Evolutionary conservation across 345 rosid genomes (phyloP), one percentile per base, ranked within the genome.

Genomic region (Lumnitzera racemosa): DNA sequence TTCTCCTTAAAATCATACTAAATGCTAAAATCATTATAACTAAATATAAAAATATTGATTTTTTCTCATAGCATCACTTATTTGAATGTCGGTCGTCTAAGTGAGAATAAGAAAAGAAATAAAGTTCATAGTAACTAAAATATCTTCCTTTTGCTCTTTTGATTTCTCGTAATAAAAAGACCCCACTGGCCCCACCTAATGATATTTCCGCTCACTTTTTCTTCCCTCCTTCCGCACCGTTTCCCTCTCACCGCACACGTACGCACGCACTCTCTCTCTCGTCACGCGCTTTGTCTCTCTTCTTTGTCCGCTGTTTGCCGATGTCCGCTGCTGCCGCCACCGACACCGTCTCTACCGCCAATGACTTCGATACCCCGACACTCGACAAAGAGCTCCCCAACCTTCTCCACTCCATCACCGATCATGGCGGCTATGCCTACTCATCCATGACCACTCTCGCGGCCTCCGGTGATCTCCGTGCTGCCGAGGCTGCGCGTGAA

Each of bases 401-500:
- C 51, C 83, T 89, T 43, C 72, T 92, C 68, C 88, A 84, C 23
- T 59, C 89, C 46, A 78, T 92, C 55, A 69, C 83, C n/a, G 76
- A 77, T 65, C 83, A 87, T 61, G 96, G 97, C 49, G 98, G 98
- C 14, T 92, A 89, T 69, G 91, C 88, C 61, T 92, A 74, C 68
- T 81, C 85, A 60, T 72, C 97, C 64, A 86, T 82, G 88, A 74
- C 88, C 25, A 62, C 84, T 1, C 80, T 79, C 49, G 96, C 98
- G 4, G 81, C 74, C 47, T 48, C 81, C 50, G 98, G 91, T 9
- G 96, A 92, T 77, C 66, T 61, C 52, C 72, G 89, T n/a, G 88
- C 97, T 23, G 98, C 98, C 17, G 98, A 92, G 89, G 95, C 85
- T 36, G 91, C 99, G 55, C 81, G 82, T 50, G 99, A 92, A 76